Evolutionary conservation across 1,139 yeast genomes (phyloP).

Genomic region (Blastobotrys petasosporus): DNA sequence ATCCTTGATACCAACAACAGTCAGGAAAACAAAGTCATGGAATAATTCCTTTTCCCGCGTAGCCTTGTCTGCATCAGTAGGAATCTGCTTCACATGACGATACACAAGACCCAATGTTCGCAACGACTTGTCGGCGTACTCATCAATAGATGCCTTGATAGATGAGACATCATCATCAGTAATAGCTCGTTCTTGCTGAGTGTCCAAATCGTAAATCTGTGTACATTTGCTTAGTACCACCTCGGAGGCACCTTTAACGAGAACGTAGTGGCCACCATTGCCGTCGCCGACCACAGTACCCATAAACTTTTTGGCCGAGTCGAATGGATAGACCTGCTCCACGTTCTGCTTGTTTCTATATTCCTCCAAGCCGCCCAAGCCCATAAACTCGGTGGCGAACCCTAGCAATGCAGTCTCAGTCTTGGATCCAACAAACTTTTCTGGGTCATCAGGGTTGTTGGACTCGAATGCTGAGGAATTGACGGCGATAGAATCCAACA

Average conservation of each 20-base stretch:
- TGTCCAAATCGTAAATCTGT: constrained; percentile 19
- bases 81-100: constrained; percentile 45
- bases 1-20: constrained; percentile 87
- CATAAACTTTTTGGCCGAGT: constrained; percentile 89
- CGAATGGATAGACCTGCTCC: constrained; percentile 80
- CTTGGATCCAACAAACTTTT: constrained; percentile 78
- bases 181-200: constrained; percentile 32
- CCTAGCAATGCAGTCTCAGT: constrained; percentile 86
- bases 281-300: constrained; percentile 53
- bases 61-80: constrained; percentile 22
- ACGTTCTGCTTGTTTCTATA: constrained; percentile 41
- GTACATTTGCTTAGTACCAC: constrained; percentile 60
- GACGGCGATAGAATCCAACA: constrained; percentile 59
- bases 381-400: constrained; percentile 56
- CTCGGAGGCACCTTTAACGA: constrained; percentile 93
- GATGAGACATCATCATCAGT: constrained; percentile 32
- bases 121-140: constrained; percentile 68
- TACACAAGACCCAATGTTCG: constrained; percentile 85
- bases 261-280: constrained; percentile 43
- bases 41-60: constrained; percentile 21
- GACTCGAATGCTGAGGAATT: constrained; percentile 92
- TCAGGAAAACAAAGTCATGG: constrained; percentile 37
- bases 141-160: constrained; percentile 46
- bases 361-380: constrained; percentile 38
- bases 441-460: constrained; percentile 31